Conservation (phyloP, 2,329 filamentous ascomycete genomes). For the Fusarium irregulare region DNA sequence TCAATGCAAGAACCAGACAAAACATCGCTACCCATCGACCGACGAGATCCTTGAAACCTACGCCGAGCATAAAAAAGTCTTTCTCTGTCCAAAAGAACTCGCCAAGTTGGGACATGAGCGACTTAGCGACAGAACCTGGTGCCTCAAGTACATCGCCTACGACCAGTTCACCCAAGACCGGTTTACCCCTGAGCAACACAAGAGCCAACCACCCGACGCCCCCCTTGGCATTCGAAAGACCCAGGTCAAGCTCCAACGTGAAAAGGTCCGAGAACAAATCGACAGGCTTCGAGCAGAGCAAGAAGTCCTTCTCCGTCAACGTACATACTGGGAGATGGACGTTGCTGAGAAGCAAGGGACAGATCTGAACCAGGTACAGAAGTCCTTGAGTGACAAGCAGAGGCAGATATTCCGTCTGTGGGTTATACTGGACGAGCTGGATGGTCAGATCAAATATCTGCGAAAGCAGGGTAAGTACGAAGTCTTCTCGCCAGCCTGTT, state of each 20-base stretch:
- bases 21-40: background rate
- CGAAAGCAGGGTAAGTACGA: background rate
- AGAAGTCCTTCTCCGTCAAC: background rate
- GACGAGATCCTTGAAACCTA: background rate
- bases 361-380: background rate
- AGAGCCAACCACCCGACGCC: background rate
- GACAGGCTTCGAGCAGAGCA: background rate
- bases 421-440: background rate
- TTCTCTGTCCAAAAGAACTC: background rate
- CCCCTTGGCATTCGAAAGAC: background rate
- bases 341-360: background rate
- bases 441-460: background rate
- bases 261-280: background rate
- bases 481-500: fast-evolving
- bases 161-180: background rate
- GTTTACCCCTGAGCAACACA: background rate
- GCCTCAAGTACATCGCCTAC: background rate
- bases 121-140: background rate
- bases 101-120: background rate
- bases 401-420: background rate
- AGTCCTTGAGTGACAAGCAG: background rate
- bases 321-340: background rate
- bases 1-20: background rate
- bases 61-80: background rate
- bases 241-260: background rate